Evolutionary conservation across 1,284 basidiomycete genomes (phyloP).

Genomic region (Ganoderma boninense): DNA sequence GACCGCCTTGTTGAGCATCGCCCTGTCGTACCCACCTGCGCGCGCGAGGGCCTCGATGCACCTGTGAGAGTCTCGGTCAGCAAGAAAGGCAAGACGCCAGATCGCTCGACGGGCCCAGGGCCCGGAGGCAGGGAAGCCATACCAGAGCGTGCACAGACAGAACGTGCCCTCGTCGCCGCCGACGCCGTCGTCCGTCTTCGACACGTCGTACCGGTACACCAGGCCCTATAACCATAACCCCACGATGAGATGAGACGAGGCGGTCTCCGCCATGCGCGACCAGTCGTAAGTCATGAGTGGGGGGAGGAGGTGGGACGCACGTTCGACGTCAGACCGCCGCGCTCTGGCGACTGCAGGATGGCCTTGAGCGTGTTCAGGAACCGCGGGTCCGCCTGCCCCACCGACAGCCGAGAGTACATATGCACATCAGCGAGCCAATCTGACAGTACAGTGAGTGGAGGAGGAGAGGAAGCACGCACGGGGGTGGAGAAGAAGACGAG

Average conservation of each 20-base stretch:
- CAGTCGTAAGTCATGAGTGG: no score
- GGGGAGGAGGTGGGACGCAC: no score
- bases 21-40: slow-evolving; percentile 79
- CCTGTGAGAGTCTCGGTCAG: slow-evolving; percentile 46
- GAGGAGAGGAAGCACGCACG: slow-evolving; percentile 46
- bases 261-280: no score
- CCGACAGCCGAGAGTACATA: no score
- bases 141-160: slow-evolving; percentile 79
- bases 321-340: slow-evolving; percentile 89
- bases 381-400: slow-evolving; percentile 78
- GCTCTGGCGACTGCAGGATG: slow-evolving; percentile 85
- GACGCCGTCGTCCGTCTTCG: slow-evolving; percentile 87
- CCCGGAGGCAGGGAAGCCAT: no score
- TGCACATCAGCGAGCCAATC: not conserved
- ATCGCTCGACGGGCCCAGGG: no score
- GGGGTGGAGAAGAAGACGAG: slow-evolving; percentile 88
- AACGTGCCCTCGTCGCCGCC: slow-evolving; percentile 93
- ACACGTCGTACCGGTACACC: slow-evolving; percentile 84
- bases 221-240: slow-evolving; percentile 54
- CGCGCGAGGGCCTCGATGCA: slow-evolving; percentile 88
- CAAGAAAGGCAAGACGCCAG: not conserved
- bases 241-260: not conserved
- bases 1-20: slow-evolving; percentile 75
- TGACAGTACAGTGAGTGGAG: no score
- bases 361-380: slow-evolving; percentile 85